phyloP scores from a whole-genome alignment of 495 filamentous ascomycete species.

The Penicillium longicatenatum region DNA sequence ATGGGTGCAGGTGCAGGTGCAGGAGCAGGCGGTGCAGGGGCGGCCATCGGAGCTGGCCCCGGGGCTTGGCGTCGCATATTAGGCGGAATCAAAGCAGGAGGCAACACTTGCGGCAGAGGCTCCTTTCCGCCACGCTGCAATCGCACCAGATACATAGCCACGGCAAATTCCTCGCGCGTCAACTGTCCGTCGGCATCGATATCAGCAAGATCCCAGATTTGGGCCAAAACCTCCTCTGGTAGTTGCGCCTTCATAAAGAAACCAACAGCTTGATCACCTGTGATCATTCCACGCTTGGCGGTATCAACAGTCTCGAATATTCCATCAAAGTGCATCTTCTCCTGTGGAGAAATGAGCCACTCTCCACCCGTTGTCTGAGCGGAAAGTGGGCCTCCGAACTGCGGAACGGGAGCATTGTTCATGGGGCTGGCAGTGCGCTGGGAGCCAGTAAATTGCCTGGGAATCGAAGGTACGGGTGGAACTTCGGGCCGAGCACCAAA shows the following conservation, averaged over 20 bases:
- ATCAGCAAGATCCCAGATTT: slow-evolving; percentile 97
- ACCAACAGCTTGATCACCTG: slow-evolving; percentile 89
- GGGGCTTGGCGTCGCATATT: slow-evolving; percentile 72
- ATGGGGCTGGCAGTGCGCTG: slow-evolving; percentile 73
- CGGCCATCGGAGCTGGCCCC: slow-evolving; percentile 42
- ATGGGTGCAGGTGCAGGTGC: slow-evolving; percentile 47
- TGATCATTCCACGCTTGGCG: slow-evolving; percentile 75
- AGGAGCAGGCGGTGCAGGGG: slow-evolving; percentile 54
- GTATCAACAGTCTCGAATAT: slow-evolving; percentile 84
- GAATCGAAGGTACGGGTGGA: slow-evolving; percentile 60
- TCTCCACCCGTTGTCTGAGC: slow-evolving; percentile 71
- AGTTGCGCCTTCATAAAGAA: slow-evolving; percentile 93
- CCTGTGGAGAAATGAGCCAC: slow-evolving; percentile 79
- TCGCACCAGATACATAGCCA: slow-evolving; percentile 95
- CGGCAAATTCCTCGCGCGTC: slow-evolving; percentile 87
- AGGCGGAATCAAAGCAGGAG: slow-evolving; percentile 82
- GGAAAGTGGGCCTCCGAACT: slow-evolving; percentile 55
- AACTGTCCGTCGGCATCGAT: slow-evolving; percentile 87
- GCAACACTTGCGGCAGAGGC: slow-evolving; percentile 70
- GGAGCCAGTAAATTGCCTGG: slow-evolving; percentile 71
- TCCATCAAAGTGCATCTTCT: slow-evolving; percentile 83
- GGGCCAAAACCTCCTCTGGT: slow-evolving; percentile 86
- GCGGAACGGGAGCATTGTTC: slow-evolving; percentile 46
- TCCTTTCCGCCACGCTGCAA: slow-evolving; percentile 77
- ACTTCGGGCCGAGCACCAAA: slow-evolving; percentile 48